These are phyloP conservation scores for Clarireedia sp. DNA, from an alignment of 2,329 filamentous ascomycete species.

Conservation along the genomic window DNA sequence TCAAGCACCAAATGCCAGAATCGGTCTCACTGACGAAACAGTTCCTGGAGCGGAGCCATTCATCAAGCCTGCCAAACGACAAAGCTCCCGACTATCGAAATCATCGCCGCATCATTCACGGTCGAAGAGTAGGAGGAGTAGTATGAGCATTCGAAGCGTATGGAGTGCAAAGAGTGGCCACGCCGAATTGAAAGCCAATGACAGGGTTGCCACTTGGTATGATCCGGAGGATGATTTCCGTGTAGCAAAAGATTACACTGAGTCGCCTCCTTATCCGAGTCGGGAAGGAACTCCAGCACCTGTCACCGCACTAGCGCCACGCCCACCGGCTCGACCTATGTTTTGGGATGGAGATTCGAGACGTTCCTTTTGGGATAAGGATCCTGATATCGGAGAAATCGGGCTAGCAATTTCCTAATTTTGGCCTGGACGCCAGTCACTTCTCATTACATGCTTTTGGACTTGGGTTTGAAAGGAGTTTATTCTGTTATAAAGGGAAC, in stretches of 20 bases:
- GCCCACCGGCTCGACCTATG: neutral
- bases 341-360: neutral
- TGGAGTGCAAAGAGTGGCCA: slow-evolving; percentile 19
- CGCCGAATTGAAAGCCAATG: slow-evolving; percentile 15
- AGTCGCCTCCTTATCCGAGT: slow-evolving; percentile 13
- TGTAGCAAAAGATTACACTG: slow-evolving; percentile 14
- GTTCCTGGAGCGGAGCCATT: slow-evolving; percentile 55
- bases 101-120: slow-evolving; percentile 22
- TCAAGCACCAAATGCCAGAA: slow-evolving; percentile 53
- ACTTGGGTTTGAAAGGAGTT: neutral
- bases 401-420: slow-evolving; percentile 7
- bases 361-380: slow-evolving; percentile 3
- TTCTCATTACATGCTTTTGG: slow-evolving; percentile 3
- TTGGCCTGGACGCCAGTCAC: slow-evolving; percentile 3
- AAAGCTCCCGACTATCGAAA: slow-evolving; percentile 47
- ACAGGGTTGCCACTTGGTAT: slow-evolving; percentile 21
- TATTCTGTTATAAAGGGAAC: slow-evolving; percentile 1
- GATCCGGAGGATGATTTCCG: slow-evolving; percentile 20
- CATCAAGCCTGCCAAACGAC: slow-evolving; percentile 43
- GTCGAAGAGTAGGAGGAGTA: slow-evolving; percentile 27
- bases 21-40: slow-evolving; percentile 53
- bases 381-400: slow-evolving; percentile 6
- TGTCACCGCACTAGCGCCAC: slow-evolving; percentile 3
- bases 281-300: neutral
- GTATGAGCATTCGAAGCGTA: slow-evolving; percentile 24